A percentile compares a stretch with the other conserved stretches of the same genome.
These are phyloP conservation scores for Lagenidium giganteum DNA, from an alignment of 352 stramenopile genomes.

Conservation along the genomic window DNA sequence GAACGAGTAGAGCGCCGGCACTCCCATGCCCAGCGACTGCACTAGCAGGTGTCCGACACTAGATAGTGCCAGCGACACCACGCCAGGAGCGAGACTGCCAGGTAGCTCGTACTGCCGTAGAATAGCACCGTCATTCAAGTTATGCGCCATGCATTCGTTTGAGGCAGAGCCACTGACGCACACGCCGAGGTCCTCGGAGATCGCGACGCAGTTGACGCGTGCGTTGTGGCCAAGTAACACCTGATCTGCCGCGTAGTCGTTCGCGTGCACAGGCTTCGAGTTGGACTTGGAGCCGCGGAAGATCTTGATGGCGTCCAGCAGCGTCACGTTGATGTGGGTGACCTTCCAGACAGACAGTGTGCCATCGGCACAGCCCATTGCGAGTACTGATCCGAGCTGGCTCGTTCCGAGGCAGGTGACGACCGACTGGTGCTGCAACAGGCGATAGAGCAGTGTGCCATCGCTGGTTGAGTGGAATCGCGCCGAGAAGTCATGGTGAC, in stretches of 20 bases:
- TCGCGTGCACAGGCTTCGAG: slow-evolving; percentile 51
- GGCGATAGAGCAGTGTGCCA: slow-evolving; percentile 43
- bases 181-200: slow-evolving; percentile 52
- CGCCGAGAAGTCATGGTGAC: slow-evolving; percentile 55
- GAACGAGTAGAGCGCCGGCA: slow-evolving; percentile 43
- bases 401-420: slow-evolving; percentile 54
- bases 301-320: slow-evolving; percentile 56
- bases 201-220: slow-evolving; percentile 40
- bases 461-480: slow-evolving; percentile 56
- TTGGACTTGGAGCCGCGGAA: slow-evolving; percentile 35
- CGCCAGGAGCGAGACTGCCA: slow-evolving; percentile 26
- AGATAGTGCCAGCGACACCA: slow-evolving; percentile 44
- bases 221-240: slow-evolving; percentile 53
- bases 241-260: slow-evolving; percentile 58
- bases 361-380: slow-evolving; percentile 44
- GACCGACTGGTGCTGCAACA: slow-evolving; percentile 53
- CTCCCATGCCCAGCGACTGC: slow-evolving; percentile 44
- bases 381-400: slow-evolving; percentile 26
- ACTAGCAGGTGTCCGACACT: slow-evolving; percentile 49
- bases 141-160: slow-evolving; percentile 52
- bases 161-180: slow-evolving; percentile 49
- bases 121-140: slow-evolving; percentile 47
- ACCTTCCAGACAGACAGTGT: slow-evolving; percentile 69
- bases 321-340: slow-evolving; percentile 34
- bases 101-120: slow-evolving; percentile 35